Base-by-base conservation (phyloP, 176 grass and related monocot species). In the Carex littledalei region DNA sequence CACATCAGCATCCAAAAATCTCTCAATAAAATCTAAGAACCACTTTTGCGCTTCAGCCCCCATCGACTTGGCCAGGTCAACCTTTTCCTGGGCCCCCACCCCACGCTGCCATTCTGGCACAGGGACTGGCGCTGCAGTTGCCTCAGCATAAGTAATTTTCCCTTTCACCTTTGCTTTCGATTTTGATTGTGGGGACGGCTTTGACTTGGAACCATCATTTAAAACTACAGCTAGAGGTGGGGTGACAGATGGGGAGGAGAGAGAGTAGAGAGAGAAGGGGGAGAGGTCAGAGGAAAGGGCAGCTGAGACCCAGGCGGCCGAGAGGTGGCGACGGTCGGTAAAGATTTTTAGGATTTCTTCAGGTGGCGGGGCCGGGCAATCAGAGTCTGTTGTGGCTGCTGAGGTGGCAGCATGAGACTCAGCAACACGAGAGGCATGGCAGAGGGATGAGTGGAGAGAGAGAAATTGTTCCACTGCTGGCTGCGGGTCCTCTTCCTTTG, bases 1-100 rank as follows among this genome's bases (percentile, higher is more conserved):
- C 21, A 85, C 85, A 84, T 97, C 90, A 50, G 94, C 90, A 57
- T 98, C 93, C 34, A 98, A 86, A 87, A 98, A 95, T 84, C 89
- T 87, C 88, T 98, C 96, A 67, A 95, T 89, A 84, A 98, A 98
- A 86, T 80, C 88, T 81, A 95, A 82, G 91, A 98, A 98, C 96
- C 96, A 98, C 17, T 76, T 76, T 85, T 89, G 41, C 26, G 91
- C 59, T 43, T 98, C 96, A 50, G 87, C 88, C 81, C 88, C 86
- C 21, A 98, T 84, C 79, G 80, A 83, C 70, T 88, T 71, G 72
- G 89, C 89, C 68, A 98, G 88, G 84, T 92, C 91, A 45, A 91
- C 85, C 32, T 88, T 88, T 76, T 95, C 96, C 87, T 86, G 80
- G 54, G 84, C 41, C 54, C 91, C 89, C n/a, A 81, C 89, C 80